Conservation (phyloP, 2,329 filamentous ascomycete species). For the Diaporthe amygdali region DNA sequence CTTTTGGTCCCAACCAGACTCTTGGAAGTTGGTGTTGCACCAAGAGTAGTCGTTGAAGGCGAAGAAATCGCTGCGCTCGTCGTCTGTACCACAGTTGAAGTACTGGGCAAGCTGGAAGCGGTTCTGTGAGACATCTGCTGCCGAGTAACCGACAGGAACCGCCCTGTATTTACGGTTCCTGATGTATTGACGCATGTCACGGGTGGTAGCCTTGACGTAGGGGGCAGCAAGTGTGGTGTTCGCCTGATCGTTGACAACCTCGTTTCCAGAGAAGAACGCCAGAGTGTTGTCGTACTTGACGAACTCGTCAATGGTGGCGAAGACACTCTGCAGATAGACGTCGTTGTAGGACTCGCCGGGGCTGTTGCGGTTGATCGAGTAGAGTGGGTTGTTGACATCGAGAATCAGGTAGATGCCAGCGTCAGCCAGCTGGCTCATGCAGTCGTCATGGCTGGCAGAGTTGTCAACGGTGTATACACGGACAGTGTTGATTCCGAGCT, state of each 20-base stretch:
- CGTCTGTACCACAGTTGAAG: conserved; percentile 90
- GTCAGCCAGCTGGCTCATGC: conserved; percentile 81
- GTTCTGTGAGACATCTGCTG: conserved; percentile 84
- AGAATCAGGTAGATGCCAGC: conserved; percentile 92
- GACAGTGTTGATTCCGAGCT: conserved; percentile 87
- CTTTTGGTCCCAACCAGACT: conserved; percentile 85
- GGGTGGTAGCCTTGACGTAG: conserved; percentile 79
- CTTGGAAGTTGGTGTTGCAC: conserved; percentile 74
- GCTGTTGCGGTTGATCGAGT: conserved; percentile 81
- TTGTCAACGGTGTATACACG: conserved; percentile 95
- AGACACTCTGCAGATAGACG: conserved; percentile 82
- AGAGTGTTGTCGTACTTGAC: conserved; percentile 84
- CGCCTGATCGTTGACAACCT: conserved; percentile 74
- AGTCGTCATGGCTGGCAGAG: conserved; percentile 78
- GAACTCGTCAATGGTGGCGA: conserved; percentile 87
- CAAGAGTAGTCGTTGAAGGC: conserved; percentile 85
- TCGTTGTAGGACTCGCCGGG: conserved; percentile 85
- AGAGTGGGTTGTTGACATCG: conserved; percentile 88
- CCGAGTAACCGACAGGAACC: conserved; percentile 77
- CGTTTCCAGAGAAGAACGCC: conserved; percentile 84
- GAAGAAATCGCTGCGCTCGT: conserved; percentile 86
- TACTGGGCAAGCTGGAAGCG: conserved; percentile 86
- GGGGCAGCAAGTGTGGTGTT: conserved; percentile 70
- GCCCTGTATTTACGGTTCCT: conserved; percentile 63
- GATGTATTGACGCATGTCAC: conserved; percentile 78